These are phyloP conservation scores for Aspergillus vadensis DNA, from an alignment of 2,329 filamentous ascomycete species.

Conservation along the genomic window DNA sequence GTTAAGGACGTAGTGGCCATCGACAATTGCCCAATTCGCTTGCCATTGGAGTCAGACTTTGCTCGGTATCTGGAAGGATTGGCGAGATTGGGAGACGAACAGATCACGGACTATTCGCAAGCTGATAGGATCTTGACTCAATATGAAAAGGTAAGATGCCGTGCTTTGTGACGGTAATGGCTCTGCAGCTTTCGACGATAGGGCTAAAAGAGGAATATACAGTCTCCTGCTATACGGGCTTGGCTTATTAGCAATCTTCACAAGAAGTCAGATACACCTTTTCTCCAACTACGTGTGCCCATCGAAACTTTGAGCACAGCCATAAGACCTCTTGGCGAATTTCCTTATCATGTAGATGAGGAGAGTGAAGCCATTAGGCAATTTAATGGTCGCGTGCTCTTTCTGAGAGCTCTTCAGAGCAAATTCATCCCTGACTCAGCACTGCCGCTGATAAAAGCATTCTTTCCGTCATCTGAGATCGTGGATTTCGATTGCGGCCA, in stretches of 20 bases:
- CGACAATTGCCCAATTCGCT: conserved; percentile 25
- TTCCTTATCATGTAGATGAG: background rate
- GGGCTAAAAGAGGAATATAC: background rate
- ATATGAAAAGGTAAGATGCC: background rate
- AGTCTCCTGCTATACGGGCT: conserved; percentile 5
- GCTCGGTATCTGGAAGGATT: conserved; percentile 56
- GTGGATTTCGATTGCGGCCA: conserved; percentile 36
- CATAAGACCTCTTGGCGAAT: background rate
- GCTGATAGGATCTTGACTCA: conserved; percentile 4
- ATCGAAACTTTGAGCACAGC: background rate
- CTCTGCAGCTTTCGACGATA: too few relatives aligned
- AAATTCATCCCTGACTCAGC: conserved; percentile 57
- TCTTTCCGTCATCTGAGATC: conserved; percentile 32
- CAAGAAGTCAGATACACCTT: background rate
- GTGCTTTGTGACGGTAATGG: too few relatives aligned
- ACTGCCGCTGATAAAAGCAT: conserved; percentile 30
- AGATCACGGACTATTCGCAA: conserved; percentile 4
- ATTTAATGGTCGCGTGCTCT: conserved; percentile 20
- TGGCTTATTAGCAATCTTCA: conserved; percentile 13
- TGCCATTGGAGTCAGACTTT: conserved; percentile 23
- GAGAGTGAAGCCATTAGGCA: conserved; percentile 32
- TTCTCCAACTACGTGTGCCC: background rate
- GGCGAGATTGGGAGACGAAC: background rate
- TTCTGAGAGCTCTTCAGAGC: conserved; percentile 25
- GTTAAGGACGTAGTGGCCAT: conserved; percentile 25